These are phyloP conservation scores for Yamadazyma olivae DNA, from an alignment of 805 yeast genomes.

Conservation along the genomic window DNA sequence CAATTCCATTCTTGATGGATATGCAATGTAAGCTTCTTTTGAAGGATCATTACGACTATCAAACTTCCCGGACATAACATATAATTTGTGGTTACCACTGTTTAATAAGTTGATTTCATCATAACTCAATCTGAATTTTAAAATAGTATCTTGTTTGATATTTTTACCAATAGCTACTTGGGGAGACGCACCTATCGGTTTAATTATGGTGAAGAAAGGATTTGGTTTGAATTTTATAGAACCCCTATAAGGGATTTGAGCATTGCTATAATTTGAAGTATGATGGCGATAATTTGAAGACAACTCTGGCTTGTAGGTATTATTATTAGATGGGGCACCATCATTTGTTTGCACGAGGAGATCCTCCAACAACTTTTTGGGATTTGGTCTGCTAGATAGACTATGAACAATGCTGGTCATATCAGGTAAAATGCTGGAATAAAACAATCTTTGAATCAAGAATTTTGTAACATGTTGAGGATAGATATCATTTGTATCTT, in stretches of 20 bases:
- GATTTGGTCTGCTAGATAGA: too few relatives aligned
- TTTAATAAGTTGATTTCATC: neutral
- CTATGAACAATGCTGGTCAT: too few relatives aligned
- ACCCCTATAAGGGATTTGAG: conserved; percentile 3
- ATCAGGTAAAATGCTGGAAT: neutral
- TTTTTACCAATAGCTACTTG: conserved; percentile 34
- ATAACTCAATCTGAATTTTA: conserved; percentile 39
- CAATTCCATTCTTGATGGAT: conserved; percentile 72
- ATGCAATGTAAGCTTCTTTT: conserved; percentile 38
- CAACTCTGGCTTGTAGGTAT: too few relatives aligned
- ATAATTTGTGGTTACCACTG: neutral
- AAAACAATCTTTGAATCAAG: neutral
- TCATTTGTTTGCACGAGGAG: too few relatives aligned
- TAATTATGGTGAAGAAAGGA: conserved; percentile 52
- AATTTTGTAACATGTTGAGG: neutral
- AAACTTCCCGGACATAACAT: conserved; percentile 1
- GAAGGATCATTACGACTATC: neutral
- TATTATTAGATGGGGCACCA: too few relatives aligned
- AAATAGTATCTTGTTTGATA: conserved; percentile 14
- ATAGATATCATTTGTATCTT: neutral
- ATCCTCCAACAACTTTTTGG: too few relatives aligned
- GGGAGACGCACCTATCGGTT: conserved; percentile 48
- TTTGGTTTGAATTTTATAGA: conserved; percentile 40
- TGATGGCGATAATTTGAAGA: conserved; percentile 5
- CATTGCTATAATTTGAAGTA: conserved; percentile 5